Evolutionary conservation across 2,329 filamentous ascomycete species (phyloP).

Genomic region (Pseudogymnoascus sp.): DNA sequence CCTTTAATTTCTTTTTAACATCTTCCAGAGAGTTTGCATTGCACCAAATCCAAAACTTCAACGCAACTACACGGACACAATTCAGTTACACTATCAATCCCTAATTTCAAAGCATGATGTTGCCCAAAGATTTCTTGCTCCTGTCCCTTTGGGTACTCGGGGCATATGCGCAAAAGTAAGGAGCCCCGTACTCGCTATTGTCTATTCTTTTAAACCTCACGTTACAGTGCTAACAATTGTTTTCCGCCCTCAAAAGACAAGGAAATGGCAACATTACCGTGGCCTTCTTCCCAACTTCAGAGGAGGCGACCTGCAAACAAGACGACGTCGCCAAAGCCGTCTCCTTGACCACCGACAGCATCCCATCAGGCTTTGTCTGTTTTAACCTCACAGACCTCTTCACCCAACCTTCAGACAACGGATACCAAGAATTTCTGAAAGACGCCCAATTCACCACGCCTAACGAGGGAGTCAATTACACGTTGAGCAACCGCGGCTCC

Average conservation of each 20-base stretch:
- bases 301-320: neutral
- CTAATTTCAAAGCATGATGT: neutral
- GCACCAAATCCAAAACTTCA: neutral
- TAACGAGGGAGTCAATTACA: neutral
- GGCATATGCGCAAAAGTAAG: neutral
- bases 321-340: neutral
- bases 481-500: neutral
- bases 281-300: neutral
- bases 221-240: neutral
- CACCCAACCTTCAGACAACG: neutral
- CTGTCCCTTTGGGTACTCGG: neutral
- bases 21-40: neutral
- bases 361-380: neutral
- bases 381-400: neutral
- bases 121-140: neutral
- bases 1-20: neutral
- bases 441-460: neutral
- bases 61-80: neutral
- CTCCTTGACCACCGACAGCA: neutral
- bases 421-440: neutral
- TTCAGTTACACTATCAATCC: neutral
- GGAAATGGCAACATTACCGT: neutral
- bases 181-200: neutral
- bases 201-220: neutral
- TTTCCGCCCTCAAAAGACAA: neutral